Base-by-base conservation (phyloP, 108 stramenopile species). In the Tribonema minus region DNA sequence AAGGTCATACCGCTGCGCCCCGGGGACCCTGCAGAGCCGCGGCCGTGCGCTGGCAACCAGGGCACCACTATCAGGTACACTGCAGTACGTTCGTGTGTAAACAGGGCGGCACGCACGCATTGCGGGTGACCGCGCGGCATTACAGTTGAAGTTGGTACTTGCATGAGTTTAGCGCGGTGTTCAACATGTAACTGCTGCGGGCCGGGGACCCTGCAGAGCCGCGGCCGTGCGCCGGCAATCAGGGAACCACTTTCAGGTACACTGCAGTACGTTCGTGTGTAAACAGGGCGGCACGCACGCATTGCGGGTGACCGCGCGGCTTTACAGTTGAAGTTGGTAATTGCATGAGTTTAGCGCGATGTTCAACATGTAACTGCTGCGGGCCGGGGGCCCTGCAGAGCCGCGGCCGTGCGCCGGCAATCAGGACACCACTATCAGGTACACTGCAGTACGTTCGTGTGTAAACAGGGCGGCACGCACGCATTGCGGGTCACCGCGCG, bases 341-440 rank as follows among this genome's bases (percentile, higher is more conserved):
- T n/a, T n/a, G n/a, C n/a, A n/a, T n/a, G n/a, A n/a, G n/a, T n/a
- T n/a, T n/a, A n/a, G n/a, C n/a, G n/a, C n/a, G n/a, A n/a, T n/a
- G n/a, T n/a, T n/a, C n/a, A n/a, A n/a, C n/a, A n/a, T n/a, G n/a
- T n/a, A n/a, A n/a, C n/a, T n/a, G n/a, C n/a, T n/a, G n/a, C n/a
- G n/a, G n/a, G n/a, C 76, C 2, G 70, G 58, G 5, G 79, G 70
- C 63, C 63, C 58, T 39, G 30, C 66, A 0, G 84, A 61, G 31
- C 91, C 95, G 4, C 82, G 82, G 80, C 94, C 96, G 27, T 86
- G 86, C 35, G 98, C 98, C 12, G 93, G 96, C 27, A 87, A 68
- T 6, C 78, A 83, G 31, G 98, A 96, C 36, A 98, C 97, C 1
- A 91, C 88, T 3, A 90, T 99, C 7, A 54, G 46, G 46, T 54